These are phyloP conservation scores for Eutypa lata DNA, from an alignment of 2,329 filamentous ascomycete genomes.

Conservation along the genomic window DNA sequence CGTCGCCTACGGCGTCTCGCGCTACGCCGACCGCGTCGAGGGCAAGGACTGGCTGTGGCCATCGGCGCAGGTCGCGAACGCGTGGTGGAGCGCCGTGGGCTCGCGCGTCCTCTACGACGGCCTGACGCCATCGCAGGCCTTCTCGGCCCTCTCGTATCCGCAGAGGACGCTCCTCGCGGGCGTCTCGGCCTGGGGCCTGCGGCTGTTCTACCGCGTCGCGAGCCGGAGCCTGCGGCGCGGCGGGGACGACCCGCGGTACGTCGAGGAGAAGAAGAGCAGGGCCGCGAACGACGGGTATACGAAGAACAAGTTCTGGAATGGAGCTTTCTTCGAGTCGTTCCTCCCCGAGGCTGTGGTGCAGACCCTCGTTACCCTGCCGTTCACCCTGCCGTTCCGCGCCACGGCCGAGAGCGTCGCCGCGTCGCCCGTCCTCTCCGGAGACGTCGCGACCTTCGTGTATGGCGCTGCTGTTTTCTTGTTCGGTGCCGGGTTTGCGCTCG, in stretches of 20 bases:
- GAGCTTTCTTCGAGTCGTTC: slow-evolving; percentile 50
- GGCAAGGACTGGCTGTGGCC: slow-evolving; percentile 62
- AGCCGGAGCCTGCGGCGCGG: slow-evolving; percentile 45
- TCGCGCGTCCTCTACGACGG: slow-evolving; percentile 44
- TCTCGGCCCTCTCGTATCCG: slow-evolving; percentile 46
- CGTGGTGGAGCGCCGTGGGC: slow-evolving; percentile 59
- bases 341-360: slow-evolving; percentile 56
- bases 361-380: slow-evolving; percentile 54
- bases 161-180: slow-evolving; percentile 54
- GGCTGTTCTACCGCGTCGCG: slow-evolving; percentile 53
- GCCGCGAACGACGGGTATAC: too few relatives aligned
- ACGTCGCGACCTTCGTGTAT: slow-evolving; percentile 25
- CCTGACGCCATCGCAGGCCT: slow-evolving; percentile 42
- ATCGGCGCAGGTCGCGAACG: slow-evolving; percentile 50
- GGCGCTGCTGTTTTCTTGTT: slow-evolving; percentile 52
- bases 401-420: slow-evolving; percentile 28
- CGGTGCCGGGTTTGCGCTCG: slow-evolving; percentile 52
- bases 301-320: slow-evolving; percentile 50
- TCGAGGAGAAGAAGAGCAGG: slow-evolving; percentile 39
- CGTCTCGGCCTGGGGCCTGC: slow-evolving; percentile 55
- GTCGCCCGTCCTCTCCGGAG: slow-evolving; percentile 31
- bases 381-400: slow-evolving; percentile 51
- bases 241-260: slow-evolving; percentile 55
- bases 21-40: slow-evolving; percentile 52
- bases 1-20: slow-evolving; percentile 48